phyloP scores from a whole-genome alignment of 768 basidiomycete genomes.

The Tulasnella sp. region DNA sequence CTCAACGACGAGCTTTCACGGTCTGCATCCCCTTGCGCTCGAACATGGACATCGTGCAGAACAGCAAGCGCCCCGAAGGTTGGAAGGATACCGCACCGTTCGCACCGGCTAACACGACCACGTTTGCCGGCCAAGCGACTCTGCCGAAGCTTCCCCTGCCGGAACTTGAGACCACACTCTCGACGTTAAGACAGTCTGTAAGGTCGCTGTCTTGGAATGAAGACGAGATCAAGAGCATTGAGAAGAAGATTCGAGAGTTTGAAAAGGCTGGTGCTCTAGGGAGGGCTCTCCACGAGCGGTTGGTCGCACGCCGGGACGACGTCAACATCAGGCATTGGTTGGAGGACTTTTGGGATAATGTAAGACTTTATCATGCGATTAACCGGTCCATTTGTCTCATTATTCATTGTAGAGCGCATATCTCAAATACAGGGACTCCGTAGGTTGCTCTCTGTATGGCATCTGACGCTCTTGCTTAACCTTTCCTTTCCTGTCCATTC shows the following conservation, averaged over 20 bases:
- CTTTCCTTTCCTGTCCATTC: constrained; percentile 20
- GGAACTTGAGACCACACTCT: constrained; percentile 50
- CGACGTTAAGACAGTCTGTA: constrained; percentile 56
- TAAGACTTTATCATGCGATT: neutral
- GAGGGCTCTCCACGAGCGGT: constrained; percentile 43
- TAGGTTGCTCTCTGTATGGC: constrained; percentile 19
- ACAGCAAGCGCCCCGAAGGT: constrained; percentile 21
- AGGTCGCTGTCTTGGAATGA: constrained; percentile 58
- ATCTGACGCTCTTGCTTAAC: neutral
- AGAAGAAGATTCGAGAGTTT: constrained; percentile 58
- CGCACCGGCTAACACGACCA: constrained; percentile 39
- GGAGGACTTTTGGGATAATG: constrained; percentile 90
- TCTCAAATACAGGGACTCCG: constrained; percentile 75
- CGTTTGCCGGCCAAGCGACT: constrained; percentile 51
- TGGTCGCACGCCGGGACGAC: constrained; percentile 44
- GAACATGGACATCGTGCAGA: constrained; percentile 2
- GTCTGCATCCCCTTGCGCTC: neutral
- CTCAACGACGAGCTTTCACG: neutral
- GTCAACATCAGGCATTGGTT: constrained; percentile 65
- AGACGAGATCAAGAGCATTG: constrained; percentile 43
- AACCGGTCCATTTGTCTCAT: neutral
- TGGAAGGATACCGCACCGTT: constrained; percentile 68
- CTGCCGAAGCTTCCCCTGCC: constrained; percentile 72
- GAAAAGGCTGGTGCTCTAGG: constrained; percentile 31
- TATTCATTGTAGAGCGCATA: constrained; percentile 38